Base-by-base conservation (phyloP, 768 basidiomycete genomes). In the Rhizopogon vinicolor region DNA sequence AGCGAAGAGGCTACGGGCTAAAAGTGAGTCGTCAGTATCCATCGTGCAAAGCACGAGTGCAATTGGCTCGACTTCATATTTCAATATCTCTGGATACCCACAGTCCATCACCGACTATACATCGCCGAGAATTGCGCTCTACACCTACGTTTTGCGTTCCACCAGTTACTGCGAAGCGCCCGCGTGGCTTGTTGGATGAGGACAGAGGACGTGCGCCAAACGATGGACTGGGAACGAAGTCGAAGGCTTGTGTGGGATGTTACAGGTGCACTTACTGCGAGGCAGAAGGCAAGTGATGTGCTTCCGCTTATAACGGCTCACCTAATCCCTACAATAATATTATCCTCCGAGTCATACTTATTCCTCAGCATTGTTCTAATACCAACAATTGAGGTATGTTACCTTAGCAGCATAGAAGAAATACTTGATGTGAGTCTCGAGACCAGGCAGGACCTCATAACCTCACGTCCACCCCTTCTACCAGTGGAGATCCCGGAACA, bases 141-240 rank as follows among this genome's bases (percentile, higher is more conserved):
- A 37, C 31, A 33, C 10, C 31, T 33, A 33, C 31, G 25, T 4
- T 25, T 25, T 25, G 25, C 25, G 31, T 33, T 33, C 9, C 31
- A 9, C 31, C 31, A 33, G 31, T 37, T n/a, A 3, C 41, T 41
- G 35, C 14, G 14, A 37, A 37, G 19, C 48, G 33, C 33, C 22
- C 9, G 19, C 48, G 35, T 16, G 48, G 9, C 19, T 6, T 37
- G 14, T 37, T 37, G 19, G 48, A 16, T 25, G 48, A 49, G 22
- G 41, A 52, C 33, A 37, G n/a, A n/a, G n/a, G 41, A 42, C 0
- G 35, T 33, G 7, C n/a, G 8, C 6, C n/a, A 16, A 29, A 48
- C 40, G 42, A 41, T 70, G 50, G 59, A 70, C 48, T 65, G 65
- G 68, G 63, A 70, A 40, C 63, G 50, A 45, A 70, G 68, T 33